These are phyloP conservation scores for Pluteus cervinus DNA, from an alignment of 768 basidiomycete genomes.

Conservation along the genomic window DNA sequence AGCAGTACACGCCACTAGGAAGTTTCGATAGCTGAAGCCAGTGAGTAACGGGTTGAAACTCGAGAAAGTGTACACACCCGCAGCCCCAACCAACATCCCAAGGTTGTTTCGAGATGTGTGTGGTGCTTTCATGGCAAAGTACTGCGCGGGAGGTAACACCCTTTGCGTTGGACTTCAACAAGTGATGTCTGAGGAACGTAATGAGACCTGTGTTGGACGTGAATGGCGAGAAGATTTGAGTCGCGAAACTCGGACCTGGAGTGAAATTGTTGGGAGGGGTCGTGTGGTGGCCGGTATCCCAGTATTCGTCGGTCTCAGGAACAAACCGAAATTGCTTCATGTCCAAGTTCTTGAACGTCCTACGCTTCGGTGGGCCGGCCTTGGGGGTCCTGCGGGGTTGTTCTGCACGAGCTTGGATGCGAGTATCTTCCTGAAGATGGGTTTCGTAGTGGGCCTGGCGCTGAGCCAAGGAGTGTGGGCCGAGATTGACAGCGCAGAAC, in stretches of 20 bases:
- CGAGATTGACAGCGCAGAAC: constrained; percentile 42
- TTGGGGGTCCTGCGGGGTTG: not conserved
- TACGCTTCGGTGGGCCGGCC: not conserved
- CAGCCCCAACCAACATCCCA: constrained; percentile 75
- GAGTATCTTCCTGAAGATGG: constrained; percentile 30
- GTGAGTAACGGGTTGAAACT: constrained; percentile 13
- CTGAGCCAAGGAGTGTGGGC: constrained; percentile 24
- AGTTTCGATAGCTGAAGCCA: constrained; percentile 68
- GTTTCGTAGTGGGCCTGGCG: constrained; percentile 51
- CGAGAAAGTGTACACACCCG: too few relatives aligned
- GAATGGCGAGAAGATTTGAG: not conserved
- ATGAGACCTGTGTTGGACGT: constrained; percentile 46
- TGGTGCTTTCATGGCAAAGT: constrained; percentile 56
- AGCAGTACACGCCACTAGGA: constrained; percentile 68
- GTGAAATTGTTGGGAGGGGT: constrained; percentile 50
- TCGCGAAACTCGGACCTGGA: constrained; percentile 39
- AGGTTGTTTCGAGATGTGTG: constrained; percentile 49
- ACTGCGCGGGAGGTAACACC: constrained; percentile 49
- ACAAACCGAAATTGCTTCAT: constrained; percentile 6
- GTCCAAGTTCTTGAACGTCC: constrained; percentile 3
- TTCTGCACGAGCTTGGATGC: constrained; percentile 5
- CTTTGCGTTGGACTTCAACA: constrained; percentile 44
- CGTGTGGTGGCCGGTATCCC: constrained; percentile 43
- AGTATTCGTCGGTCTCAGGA: constrained; percentile 49
- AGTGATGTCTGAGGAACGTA: constrained; percentile 48